Conservation (phyloP, 2,329 filamentous ascomycete genomes). For the Paraconiothyrium sp. region DNA sequence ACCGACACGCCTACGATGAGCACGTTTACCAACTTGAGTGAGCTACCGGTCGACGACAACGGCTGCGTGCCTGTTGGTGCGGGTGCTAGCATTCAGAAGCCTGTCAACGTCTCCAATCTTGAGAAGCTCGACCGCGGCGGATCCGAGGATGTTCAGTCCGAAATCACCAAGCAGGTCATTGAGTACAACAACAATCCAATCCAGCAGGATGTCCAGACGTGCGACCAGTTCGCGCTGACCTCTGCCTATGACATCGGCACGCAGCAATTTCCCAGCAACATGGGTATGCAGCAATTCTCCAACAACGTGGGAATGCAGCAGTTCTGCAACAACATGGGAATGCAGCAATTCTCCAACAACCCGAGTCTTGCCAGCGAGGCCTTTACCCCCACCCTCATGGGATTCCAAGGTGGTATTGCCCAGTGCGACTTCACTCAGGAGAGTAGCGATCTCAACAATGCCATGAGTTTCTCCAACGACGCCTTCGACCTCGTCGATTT, state of each 20-base stretch:
- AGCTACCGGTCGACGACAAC: background rate
- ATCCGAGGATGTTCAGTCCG: background rate
- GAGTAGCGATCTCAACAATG: background rate
- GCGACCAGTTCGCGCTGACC: background rate
- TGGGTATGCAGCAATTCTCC: background rate
- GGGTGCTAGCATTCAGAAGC: background rate
- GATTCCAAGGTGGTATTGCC: too few species aligned
- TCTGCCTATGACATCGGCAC: too few species aligned
- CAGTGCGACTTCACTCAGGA: background rate
- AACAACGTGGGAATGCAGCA: background rate
- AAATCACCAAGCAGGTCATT: background rate
- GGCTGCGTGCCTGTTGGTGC: background rate
- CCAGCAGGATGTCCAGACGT: background rate
- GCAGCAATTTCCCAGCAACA: too few species aligned
- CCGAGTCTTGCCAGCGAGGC: too few species aligned
- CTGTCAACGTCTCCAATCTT: background rate
- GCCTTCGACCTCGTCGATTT: background rate
- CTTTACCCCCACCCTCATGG: too few species aligned
- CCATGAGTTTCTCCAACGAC: background rate
- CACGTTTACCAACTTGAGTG: background rate
- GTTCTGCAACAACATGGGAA: too few species aligned
- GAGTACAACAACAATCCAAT: background rate
- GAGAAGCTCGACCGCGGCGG: background rate
- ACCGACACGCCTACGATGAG: background rate
- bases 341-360: background rate